Conservation (phyloP, 139 green algal species). For the Chlorella sp. region DNA sequence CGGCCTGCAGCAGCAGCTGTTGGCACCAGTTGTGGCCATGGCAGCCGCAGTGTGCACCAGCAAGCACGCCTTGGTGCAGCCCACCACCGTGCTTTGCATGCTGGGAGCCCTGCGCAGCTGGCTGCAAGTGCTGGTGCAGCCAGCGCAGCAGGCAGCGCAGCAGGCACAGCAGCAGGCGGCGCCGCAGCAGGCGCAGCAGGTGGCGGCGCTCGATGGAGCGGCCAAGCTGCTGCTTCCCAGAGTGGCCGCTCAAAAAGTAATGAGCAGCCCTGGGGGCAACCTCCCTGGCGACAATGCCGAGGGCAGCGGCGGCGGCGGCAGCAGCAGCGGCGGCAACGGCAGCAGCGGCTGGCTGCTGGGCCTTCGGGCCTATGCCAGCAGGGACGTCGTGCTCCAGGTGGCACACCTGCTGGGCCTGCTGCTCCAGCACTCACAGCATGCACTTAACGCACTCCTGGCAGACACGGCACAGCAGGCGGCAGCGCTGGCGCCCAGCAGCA, state of each 20-base stretch:
- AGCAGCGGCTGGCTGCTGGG: constrained; percentile 10
- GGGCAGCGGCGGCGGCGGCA: neutral
- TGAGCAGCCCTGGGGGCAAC: no score
- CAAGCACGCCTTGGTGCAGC: neutral
- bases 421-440: neutral
- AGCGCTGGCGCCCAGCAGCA: neutral
- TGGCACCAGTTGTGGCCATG: neutral
- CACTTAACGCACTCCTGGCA: neutral
- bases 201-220: neutral
- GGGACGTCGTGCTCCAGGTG: neutral
- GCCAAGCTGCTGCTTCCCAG: neutral
- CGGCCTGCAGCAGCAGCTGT: neutral
- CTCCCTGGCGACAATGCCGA: no score
- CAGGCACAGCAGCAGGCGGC: neutral
- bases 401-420: constrained; percentile 12
- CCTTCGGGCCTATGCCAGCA: constrained; percentile 2
- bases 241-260: neutral
- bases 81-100: neutral
- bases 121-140: neutral
- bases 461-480: neutral
- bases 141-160: neutral
- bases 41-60: neutral
- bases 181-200: neutral
- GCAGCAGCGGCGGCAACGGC: neutral
- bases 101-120: constrained; percentile 17